phyloP scores from a whole-genome alignment of 257 asterid species.

The Ballota nigra region DNA sequence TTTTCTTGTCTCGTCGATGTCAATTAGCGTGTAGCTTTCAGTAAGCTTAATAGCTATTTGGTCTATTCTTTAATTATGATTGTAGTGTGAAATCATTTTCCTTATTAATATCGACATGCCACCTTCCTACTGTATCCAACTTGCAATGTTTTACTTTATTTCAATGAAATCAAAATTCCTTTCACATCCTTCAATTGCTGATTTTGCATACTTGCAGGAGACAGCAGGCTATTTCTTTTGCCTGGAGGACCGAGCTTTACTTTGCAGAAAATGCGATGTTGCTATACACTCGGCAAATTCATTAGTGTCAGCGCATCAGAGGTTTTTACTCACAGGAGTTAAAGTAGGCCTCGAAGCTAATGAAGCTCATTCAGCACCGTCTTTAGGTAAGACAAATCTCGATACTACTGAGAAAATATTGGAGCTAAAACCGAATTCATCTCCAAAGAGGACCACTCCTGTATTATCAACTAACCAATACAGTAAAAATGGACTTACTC shows the following conservation, averaged over 20 bases:
- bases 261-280: conserved; percentile 86
- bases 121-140: neutral
- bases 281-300: conserved; percentile 68
- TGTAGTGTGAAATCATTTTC: neutral
- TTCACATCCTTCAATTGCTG: neutral
- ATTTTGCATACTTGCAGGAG: conserved; percentile 52
- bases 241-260: conserved; percentile 91
- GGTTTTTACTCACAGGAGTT: conserved; percentile 90
- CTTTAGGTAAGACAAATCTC: conserved; percentile 37
- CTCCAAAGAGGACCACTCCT: conserved; percentile 32
- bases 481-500: conserved; percentile 37
- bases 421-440: conserved; percentile 38
- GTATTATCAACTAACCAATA: conserved; percentile 36
- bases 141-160: neutral
- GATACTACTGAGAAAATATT: conserved; percentile 39
- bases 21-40: neutral
- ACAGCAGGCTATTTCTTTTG: conserved; percentile 88
- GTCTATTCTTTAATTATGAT: neutral
- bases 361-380: conserved; percentile 52
- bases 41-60: neutral
- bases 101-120: neutral
- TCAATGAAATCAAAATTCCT: neutral
- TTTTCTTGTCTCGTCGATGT: neutral
- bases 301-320: conserved; percentile 66
- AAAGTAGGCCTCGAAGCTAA: conserved; percentile 75